Evolutionary conservation across 768 basidiomycete species (phyloP), one percentile per base, ranked within the genome.

Genomic region (Boletellus ananas): DNA sequence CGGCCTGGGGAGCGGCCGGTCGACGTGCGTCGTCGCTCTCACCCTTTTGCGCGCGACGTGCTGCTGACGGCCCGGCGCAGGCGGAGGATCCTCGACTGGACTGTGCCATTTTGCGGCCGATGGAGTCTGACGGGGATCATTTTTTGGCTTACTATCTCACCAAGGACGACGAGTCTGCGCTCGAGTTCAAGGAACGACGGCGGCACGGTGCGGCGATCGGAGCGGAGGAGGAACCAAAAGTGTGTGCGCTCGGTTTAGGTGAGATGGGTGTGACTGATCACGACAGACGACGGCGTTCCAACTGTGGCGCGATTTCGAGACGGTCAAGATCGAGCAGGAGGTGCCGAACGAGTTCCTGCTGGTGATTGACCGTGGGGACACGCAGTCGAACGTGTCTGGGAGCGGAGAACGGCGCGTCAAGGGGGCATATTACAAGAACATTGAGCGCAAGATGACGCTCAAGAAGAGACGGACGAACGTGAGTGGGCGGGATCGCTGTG

Each of bases 381-480:
- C 68, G 25, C 57, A 57, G 17, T 53, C 69, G 21, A 64, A 63
- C 27, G 70, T 73, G 34, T 66, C 71, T n/a, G 59, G 72, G 11
- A 62, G 67, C 20, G 65, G 71, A 25, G 69, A 70, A 25, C 61
- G 71, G 43, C 74, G 76, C 58, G 62, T 69, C 23, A 82, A 80
- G 60, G 90, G 86, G n/a, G 90, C 85, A 0, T 92, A 88, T 61
- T 92, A 91, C 71, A 93, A 90, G 69, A 85, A 84, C 62, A 90
- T 93, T 47, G 88, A 90, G 69, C 81, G 90, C 40, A 92, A 91
- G 70, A 91, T 91, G 84, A 74, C 80, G 20, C 73, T 93, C 36
- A 91, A 91, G 69, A 91, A 90, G 73, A 90, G 84, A 66, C 81
- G 90, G 8, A 79, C 79, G 16, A 87, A 88, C 64, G 90, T 90